Percentiles rank a stretch among this genome's conserved stretches.
Evolutionary conservation across 495 filamentous ascomycete genomes (phyloP).

Genomic region (Aspergillus mulundensis): DNA sequence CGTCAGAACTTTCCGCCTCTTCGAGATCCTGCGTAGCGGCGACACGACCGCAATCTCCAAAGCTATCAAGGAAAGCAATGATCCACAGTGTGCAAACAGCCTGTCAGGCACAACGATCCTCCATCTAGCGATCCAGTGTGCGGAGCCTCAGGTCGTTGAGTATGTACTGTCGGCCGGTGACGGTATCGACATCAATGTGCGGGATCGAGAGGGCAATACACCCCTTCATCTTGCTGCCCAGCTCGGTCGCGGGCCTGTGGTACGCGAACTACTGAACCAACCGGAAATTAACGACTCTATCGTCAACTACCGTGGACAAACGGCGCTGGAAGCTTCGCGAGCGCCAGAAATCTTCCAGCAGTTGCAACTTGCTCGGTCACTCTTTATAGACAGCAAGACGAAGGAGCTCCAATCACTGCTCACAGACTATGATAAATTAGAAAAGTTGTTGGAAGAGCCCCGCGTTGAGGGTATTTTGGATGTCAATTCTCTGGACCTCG

Average conservation of each 20-base stretch:
- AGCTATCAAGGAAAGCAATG: conserved; percentile 70
- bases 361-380: conserved; percentile 81
- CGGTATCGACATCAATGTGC: conserved; percentile 76
- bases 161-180: conserved; percentile 74
- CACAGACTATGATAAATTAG: conserved; percentile 68
- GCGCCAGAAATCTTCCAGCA: conserved; percentile 94
- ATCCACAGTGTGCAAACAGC: conserved; percentile 36
- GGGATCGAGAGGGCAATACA: conserved; percentile 90
- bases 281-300: conserved; percentile 83
- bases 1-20: conserved; percentile 86
- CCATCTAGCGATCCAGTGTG: conserved; percentile 95
- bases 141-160: conserved; percentile 92
- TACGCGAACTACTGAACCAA: conserved; percentile 74
- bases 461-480: conserved; percentile 80
- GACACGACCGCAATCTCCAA: conserved; percentile 87
- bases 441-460: conserved; percentile 76
- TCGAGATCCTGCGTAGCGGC: conserved; percentile 84
- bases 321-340: conserved; percentile 81
- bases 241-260: conserved; percentile 73
- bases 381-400: conserved; percentile 84
- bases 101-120: conserved; percentile 83
- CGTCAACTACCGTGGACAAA: conserved; percentile 82
- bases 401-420: conserved; percentile 78
- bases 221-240: conserved; percentile 84
- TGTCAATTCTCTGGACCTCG: conserved; percentile 84